phyloP scores from a whole-genome alignment of 495 filamentous ascomycete genomes.

The Penicillium coffeae region DNA sequence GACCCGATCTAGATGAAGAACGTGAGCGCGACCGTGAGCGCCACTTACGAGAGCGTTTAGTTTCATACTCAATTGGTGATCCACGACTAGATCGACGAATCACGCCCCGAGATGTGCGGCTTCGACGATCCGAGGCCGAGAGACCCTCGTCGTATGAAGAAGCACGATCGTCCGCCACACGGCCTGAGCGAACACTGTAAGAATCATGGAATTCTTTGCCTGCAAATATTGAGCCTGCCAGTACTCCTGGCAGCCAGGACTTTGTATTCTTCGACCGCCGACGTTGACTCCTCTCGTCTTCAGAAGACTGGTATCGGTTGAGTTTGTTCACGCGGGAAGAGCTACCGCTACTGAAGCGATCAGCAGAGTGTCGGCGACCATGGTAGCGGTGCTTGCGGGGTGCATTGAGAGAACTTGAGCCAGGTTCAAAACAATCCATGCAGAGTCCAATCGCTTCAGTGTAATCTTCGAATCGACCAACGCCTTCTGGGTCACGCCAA shows the following conservation, averaged over 20 bases:
- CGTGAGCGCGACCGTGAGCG: slow-evolving; percentile 43
- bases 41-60: slow-evolving; percentile 19
- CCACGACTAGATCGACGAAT: slow-evolving; percentile 32
- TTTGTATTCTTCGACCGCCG: slow-evolving; percentile 23
- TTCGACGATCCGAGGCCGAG: slow-evolving; percentile 37
- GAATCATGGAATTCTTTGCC: slow-evolving; percentile 56
- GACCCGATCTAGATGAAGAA: slow-evolving; percentile 39
- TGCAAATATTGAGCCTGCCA: slow-evolving; percentile 51
- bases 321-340: slow-evolving; percentile 50
- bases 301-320: slow-evolving; percentile 55
- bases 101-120: slow-evolving; percentile 44
- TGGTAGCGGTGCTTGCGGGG: slow-evolving; percentile 62
- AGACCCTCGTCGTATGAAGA: slow-evolving; percentile 34
- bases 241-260: slow-evolving; percentile 51
- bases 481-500: slow-evolving; percentile 64
- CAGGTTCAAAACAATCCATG: slow-evolving; percentile 63
- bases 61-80: slow-evolving; percentile 20
- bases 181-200: slow-evolving; percentile 53
- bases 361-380: slow-evolving; percentile 36
- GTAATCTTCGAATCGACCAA: slow-evolving; percentile 69
- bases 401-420: slow-evolving; percentile 55
- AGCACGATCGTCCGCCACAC: slow-evolving; percentile 24
- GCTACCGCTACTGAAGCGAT: slow-evolving; percentile 41
- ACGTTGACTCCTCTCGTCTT: slow-evolving; percentile 47
- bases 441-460: slow-evolving; percentile 70